phyloP scores from a whole-genome alignment of 345 rosid species.

The Ceriops tagal region DNA sequence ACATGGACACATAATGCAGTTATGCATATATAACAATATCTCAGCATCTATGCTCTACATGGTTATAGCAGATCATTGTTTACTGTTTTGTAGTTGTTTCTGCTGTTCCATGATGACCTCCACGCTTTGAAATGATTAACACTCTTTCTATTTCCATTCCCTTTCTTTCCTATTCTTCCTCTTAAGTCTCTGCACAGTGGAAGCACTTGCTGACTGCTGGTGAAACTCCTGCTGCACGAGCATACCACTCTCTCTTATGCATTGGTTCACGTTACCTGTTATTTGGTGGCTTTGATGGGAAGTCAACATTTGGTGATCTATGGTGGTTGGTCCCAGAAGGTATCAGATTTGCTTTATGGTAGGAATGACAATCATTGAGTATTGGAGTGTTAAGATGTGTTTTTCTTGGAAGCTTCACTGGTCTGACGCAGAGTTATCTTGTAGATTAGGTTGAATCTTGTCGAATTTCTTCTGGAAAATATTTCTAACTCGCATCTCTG shows the following conservation, averaged over 20 bases:
- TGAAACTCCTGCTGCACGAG: slow-evolving; percentile 88
- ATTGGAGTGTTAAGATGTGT: background rate
- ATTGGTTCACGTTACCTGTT: slow-evolving; percentile 75
- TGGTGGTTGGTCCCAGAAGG: slow-evolving; percentile 99
- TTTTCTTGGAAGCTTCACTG: background rate
- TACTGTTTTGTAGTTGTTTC: no score
- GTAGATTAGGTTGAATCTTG: background rate
- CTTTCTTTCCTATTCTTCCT: background rate
- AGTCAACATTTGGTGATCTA: slow-evolving; percentile 77
- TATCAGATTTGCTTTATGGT: slow-evolving; percentile 22
- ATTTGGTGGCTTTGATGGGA: slow-evolving; percentile 96
- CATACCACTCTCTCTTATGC: slow-evolving; percentile 79
- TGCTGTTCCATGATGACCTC: no score
- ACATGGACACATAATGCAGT: background rate
- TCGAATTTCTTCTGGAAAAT: background rate
- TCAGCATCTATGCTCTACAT: no score
- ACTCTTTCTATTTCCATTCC: no score
- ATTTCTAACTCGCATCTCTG: no score
- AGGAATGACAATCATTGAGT: background rate
- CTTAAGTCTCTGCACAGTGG: slow-evolving; percentile 89
- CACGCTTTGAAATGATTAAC: no score
- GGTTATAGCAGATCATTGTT: no score
- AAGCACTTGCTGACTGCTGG: slow-evolving; percentile 64
- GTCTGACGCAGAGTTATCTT: slow-evolving; percentile 1
- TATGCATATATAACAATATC: background rate